Conservation (phyloP, 352 stramenopile species). For the Globisporangium carolinianum region DNA sequence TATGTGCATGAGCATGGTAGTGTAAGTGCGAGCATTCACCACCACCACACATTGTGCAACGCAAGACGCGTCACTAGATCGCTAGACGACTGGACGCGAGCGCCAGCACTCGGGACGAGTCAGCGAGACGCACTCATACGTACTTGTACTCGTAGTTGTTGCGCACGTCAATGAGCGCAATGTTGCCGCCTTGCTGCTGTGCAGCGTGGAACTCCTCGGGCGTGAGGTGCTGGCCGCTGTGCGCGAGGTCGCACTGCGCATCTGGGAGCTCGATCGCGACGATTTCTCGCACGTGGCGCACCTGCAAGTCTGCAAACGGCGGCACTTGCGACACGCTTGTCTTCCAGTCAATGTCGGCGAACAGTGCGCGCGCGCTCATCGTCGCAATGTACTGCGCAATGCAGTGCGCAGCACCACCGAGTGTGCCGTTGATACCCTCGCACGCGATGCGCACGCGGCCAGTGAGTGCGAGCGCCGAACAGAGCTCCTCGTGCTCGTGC, state of each 20-base stretch:
- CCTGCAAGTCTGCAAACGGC: slow-evolving; percentile 62
- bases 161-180: slow-evolving; percentile 66
- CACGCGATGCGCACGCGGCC: slow-evolving; percentile 70
- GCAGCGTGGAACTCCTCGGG: slow-evolving; percentile 54
- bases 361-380: slow-evolving; percentile 33
- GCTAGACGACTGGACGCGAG: neutral
- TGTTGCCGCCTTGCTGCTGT: slow-evolving; percentile 14
- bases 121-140: slow-evolving; percentile 3
- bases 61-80: neutral
- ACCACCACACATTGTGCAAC: too few species aligned
- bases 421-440: slow-evolving; percentile 86
- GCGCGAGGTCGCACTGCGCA: slow-evolving; percentile 34
- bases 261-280: slow-evolving; percentile 67
- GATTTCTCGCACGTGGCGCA: slow-evolving; percentile 65
- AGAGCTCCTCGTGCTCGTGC: slow-evolving; percentile 38
- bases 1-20: neutral
- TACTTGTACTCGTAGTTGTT: slow-evolving; percentile 81
- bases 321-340: slow-evolving; percentile 35
- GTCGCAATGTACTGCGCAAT: slow-evolving; percentile 59
- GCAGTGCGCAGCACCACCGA: slow-evolving; percentile 31
- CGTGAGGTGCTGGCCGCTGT: slow-evolving; percentile 45
- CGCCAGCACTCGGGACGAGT: neutral
- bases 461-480: slow-evolving; percentile 38
- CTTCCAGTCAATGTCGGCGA: slow-evolving; percentile 80
- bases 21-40: too few species aligned